A percentile compares a stretch with the other conserved stretches of the same genome.
These are phyloP conservation scores for Hypoxylon fragiforme DNA, from an alignment of 495 filamentous ascomycete species.

Conservation along the genomic window DNA sequence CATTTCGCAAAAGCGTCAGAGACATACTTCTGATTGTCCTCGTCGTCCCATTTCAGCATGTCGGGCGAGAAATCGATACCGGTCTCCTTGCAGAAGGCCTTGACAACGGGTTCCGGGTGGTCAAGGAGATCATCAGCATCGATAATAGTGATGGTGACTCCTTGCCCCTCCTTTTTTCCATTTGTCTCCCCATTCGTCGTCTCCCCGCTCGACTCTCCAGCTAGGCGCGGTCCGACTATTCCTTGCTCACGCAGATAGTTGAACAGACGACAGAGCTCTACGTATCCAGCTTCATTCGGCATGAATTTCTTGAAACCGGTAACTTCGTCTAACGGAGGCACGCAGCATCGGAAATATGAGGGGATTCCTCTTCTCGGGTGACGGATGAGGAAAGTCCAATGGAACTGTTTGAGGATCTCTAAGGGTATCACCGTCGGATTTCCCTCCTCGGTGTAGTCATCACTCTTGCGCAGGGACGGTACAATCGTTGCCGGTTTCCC, in stretches of 20 bases:
- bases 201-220: constrained; percentile 44
- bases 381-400: constrained; percentile 97
- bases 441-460: constrained; percentile 47
- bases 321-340: constrained; percentile 75
- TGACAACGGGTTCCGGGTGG: constrained; percentile 70
- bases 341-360: constrained; percentile 92
- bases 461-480: constrained; percentile 69
- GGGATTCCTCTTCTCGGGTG: constrained; percentile 87
- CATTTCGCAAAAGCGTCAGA: constrained; percentile 86
- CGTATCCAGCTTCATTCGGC: constrained; percentile 85
- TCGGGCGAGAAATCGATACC: constrained; percentile 68
- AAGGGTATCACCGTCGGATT: constrained; percentile 87
- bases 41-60: constrained; percentile 84
- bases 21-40: constrained; percentile 65
- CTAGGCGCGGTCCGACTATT: constrained; percentile 65
- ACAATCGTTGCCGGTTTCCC: constrained; percentile 68
- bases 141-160: constrained; percentile 73
- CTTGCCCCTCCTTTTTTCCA: no score
- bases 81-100: constrained; percentile 76
- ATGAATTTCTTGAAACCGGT: constrained; percentile 89
- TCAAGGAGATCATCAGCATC: constrained; percentile 95
- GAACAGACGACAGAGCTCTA: constrained; percentile 80
- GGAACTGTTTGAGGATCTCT: constrained; percentile 69
- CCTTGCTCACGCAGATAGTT: constrained; percentile 70
- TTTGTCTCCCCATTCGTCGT: neutral